Base-by-base conservation (phyloP, 129 eudicot species). In the Flaveria linearis region DNA sequence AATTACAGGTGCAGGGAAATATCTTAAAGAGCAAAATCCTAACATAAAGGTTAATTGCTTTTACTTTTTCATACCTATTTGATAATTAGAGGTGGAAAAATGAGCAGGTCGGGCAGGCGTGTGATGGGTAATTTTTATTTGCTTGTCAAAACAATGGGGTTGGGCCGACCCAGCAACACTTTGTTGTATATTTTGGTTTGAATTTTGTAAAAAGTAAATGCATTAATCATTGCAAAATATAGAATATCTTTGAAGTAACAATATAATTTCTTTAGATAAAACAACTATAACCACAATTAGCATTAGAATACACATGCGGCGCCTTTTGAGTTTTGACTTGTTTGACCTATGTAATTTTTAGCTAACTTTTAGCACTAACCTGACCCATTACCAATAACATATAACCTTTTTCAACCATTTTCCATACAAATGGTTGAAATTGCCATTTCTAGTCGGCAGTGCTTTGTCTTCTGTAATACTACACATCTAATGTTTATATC, bases 1-100 rank as follows among this genome's bases (percentile, higher is more conserved):
- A 50, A 87, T 93, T 16, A 88, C 98, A 14, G 98, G 98, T 66
- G 84, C 85, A 45, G 98, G 98, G 49, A 83, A 82, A 42, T 93
- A 77, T 74, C 91, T 93, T 16, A 93, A 88, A 80, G 92, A 93
- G 84, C 82, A 93, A 50, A 93, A 93, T 75, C 86, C 96, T 17
- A 63, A 85, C 47, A 49, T 93, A 45, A 93, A 93, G 98, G 98
- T 93, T 43, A 82, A 57, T 79, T 63, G 12, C 68, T 75, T 67
- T 73, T 52, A 15, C 68, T 49, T 57, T 16, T 25, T 66, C 46
- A 58, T 55, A 63, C 60, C 57, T 72, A 69, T 78, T 57, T 77
- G 39, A 57, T 69, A 45, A 45, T 71, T 33, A 71, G 23, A 49
- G 62, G 62, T 50, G 64, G 28, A 43, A 15, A 50, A 16, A n/a